Evolutionary conservation across 768 basidiomycete genomes (phyloP), one percentile per base, ranked within the genome.

Genomic region (Lepiota venenata): DNA sequence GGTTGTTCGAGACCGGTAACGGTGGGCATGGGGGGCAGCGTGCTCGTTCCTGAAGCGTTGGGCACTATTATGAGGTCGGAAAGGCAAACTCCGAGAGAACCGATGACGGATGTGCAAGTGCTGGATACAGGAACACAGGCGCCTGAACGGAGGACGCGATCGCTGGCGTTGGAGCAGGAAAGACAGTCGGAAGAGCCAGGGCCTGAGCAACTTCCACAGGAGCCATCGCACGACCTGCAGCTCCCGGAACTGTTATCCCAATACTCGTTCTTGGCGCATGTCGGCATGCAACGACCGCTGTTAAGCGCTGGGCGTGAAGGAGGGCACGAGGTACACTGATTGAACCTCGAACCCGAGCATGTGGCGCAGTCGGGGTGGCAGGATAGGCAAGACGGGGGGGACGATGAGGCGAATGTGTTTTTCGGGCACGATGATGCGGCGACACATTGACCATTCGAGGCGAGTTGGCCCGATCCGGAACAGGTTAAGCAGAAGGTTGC

Each of bases 301-400:
- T 77, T 76, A 16, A 84, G 79, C n/a, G 91, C 87, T 0, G 90
- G 91, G 0, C 85, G 79, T 15, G 74, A 70, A 20, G 84, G 62
- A 16, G 83, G 77, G 63, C 91, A 93, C 43, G 83, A 79, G 1
- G 81, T 73, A 71, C 92, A 95, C 65, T 93, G 85, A 61, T 79
- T 86, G 71, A 90, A 90, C 0, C 79, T 74, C 43, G 76, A 69
- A 7, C 89, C 88, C 11, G 82, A 80, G 67, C 92, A 95, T 10
- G 85, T 82, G 11, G 80, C 77, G 60, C 92, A 95, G 66, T 93
- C 91, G 0, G 89, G 82, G 60, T 93, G 89, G 68, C 92, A 95
- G 7, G 81, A 58, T 46, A 84, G 66, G 69, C 92, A 94, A 14
- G 81, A 69, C 7, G 82, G 78, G 8, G 81, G 75, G 6, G 87